Conservation (phyloP, 2,329 filamentous ascomycete genomes). For the Aspergillus cejpii region DNA sequence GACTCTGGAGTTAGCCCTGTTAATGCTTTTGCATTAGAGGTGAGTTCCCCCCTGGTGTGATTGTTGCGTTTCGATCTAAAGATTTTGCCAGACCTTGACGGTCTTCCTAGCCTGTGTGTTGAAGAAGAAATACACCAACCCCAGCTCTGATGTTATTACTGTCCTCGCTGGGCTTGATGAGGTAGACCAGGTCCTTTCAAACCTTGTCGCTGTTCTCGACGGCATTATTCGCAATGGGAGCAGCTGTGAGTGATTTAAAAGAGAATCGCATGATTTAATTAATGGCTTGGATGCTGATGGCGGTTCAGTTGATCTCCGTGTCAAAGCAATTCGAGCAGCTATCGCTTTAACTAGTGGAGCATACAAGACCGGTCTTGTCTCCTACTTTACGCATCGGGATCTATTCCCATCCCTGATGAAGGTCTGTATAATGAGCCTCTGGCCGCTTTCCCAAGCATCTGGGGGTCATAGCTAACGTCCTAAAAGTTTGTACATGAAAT, state of each 20-base stretch:
- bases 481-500: conserved; percentile 74
- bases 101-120: conserved; percentile 77
- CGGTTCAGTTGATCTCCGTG: conserved; percentile 61
- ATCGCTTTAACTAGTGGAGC: conserved; percentile 85
- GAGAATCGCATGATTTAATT: neutral
- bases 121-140: conserved; percentile 86
- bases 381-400: conserved; percentile 91
- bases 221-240: conserved; percentile 70
- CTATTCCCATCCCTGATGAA: conserved; percentile 93
- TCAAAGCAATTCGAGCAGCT: conserved; percentile 73
- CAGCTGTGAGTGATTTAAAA: conserved; percentile 50
- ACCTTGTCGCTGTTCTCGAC: conserved; percentile 79
- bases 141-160: conserved; percentile 88
- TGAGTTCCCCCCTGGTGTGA: conserved; percentile 38
- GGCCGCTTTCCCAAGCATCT: neutral
- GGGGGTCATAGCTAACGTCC: conserved; percentile 9
- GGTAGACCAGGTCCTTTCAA: conserved; percentile 77
- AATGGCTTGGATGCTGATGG: conserved; percentile 2
- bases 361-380: conserved; percentile 88
- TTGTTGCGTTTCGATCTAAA: conserved; percentile 34
- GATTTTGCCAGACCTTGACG: conserved; percentile 64
- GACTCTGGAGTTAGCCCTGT: conserved; percentile 55
- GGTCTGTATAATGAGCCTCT: conserved; percentile 54
- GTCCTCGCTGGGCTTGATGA: conserved; percentile 83
- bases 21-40: conserved; percentile 77